Evolutionary conservation across 179 eudicot species (phyloP).

Genomic region (Corrigiola litoralis): DNA sequence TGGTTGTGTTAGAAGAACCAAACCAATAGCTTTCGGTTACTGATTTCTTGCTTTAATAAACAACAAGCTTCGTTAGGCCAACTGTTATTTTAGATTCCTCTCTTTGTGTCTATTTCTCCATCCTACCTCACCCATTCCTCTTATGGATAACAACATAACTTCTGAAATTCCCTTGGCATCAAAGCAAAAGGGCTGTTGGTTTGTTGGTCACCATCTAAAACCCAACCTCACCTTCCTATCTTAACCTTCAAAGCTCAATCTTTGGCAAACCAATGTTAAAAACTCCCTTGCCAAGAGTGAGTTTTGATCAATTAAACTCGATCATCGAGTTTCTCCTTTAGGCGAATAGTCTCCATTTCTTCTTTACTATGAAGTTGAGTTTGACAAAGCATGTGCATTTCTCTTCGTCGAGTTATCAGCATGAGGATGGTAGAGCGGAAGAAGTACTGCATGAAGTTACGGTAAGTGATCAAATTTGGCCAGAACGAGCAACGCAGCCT

Average conservation of each 20-base stretch:
- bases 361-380: not conserved
- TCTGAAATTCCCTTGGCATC: constrained; percentile 41
- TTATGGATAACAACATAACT: constrained; percentile 10
- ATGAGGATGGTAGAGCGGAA: not conserved
- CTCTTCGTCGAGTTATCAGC: not conserved
- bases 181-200: constrained; percentile 67
- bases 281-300: not conserved
- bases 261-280: not conserved
- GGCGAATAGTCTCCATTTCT: not conserved
- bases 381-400: not conserved
- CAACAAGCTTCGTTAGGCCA: constrained; percentile 21
- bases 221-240: constrained; percentile 53
- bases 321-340: not conserved
- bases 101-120: constrained; percentile 13
- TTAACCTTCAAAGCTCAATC: constrained; percentile 26
- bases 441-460: constrained; percentile 22
- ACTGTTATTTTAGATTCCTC: constrained; percentile 5
- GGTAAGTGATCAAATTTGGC: constrained; percentile 9
- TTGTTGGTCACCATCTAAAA: constrained; percentile 83
- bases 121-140: constrained; percentile 27
- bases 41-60: constrained; percentile 4
- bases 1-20: constrained; percentile 17
- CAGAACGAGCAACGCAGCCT: constrained; percentile 17
- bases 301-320: not conserved
- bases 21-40: not conserved